A percentile compares a stretch with the other conserved stretches of the same genome.
These are phyloP conservation scores for Grosmannia penicillata DNA, from an alignment of 2,329 filamentous ascomycete genomes.

Conservation along the genomic window DNA sequence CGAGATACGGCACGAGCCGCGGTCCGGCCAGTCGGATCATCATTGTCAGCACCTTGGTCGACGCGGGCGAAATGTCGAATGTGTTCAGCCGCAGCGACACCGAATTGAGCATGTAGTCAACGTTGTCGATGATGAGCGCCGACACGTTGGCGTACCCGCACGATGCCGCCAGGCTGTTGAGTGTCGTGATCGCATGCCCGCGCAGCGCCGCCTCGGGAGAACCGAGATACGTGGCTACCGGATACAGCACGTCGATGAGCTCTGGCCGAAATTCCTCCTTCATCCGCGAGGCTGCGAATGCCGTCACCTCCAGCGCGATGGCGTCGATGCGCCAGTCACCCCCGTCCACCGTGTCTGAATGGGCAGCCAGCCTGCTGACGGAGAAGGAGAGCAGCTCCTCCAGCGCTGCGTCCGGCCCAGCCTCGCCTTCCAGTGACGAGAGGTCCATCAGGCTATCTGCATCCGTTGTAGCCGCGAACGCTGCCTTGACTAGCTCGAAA, in stretches of 20 bases:
- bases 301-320: conserved; percentile 66
- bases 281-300: conserved; percentile 56
- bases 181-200: conserved; percentile 65
- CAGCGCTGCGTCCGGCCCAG: conserved; percentile 27
- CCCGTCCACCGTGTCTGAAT: conserved; percentile 28
- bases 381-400: conserved; percentile 59
- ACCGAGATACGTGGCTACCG: conserved; percentile 76
- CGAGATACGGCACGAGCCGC: conserved; percentile 68
- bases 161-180: conserved; percentile 63
- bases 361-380: conserved; percentile 42
- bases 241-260: conserved; percentile 82
- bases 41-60: conserved; percentile 82
- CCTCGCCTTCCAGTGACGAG: conserved; percentile 18
- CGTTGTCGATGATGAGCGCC: conserved; percentile 74
- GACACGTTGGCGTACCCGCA: conserved; percentile 65
- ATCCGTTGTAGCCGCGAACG: conserved; percentile 33
- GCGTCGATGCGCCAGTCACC: conserved; percentile 61
- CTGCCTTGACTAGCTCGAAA: conserved; percentile 52
- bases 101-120: conserved; percentile 92
- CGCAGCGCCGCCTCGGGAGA: conserved; percentile 54
- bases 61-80: conserved; percentile 82
- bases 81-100: conserved; percentile 80
- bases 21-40: conserved; percentile 83
- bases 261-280: conserved; percentile 62
- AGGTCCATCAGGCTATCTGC: conserved; percentile 54